A percentile compares a stretch with the other conserved stretches of the same genome.
Evolutionary conservation across 768 basidiomycete species (phyloP).

Genomic region (Serpula lacrymans): DNA sequence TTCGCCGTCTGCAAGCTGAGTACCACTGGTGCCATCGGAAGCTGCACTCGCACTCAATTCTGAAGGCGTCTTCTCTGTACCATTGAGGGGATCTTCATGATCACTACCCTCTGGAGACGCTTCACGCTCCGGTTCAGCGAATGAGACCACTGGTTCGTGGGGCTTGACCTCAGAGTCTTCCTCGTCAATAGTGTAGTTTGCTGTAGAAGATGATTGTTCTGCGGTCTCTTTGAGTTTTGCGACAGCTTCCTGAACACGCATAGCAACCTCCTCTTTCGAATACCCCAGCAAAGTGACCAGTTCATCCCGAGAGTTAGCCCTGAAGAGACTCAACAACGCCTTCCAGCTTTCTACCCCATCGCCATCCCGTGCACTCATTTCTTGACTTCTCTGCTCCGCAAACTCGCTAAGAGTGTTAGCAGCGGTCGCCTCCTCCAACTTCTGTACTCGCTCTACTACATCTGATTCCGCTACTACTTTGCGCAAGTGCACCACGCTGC

Average conservation of each 20-base stretch:
- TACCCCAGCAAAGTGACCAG: constrained; percentile 88
- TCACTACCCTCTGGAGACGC: constrained; percentile 28
- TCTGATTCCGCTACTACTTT: constrained; percentile 72
- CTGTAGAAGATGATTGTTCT: constrained; percentile 18
- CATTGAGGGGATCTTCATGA: constrained; percentile 13
- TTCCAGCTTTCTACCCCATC: constrained; percentile 64
- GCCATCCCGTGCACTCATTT: constrained; percentile 14
- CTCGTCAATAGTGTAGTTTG: constrained; percentile 35
- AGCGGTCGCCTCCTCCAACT: constrained; percentile 60
- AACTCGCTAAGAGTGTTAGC: constrained; percentile 58
- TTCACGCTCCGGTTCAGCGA: constrained; percentile 68
- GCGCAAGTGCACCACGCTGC: constrained; percentile 75
- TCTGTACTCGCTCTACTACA: constrained; percentile 71
- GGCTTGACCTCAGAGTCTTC: constrained; percentile 40
- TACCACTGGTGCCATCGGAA: constrained; percentile 57
- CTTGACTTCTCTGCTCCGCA: constrained; percentile 54
- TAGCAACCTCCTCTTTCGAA: constrained; percentile 80
- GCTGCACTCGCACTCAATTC: constrained; percentile 65
- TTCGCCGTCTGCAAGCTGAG: constrained; percentile 62
- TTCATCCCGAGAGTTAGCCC: constrained; percentile 85
- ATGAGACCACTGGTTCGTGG: constrained; percentile 79
- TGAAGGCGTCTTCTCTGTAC: constrained; percentile 44
- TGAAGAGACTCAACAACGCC: constrained; percentile 84
- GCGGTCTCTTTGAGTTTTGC: constrained; percentile 58
- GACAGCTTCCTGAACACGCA: constrained; percentile 78